These are phyloP conservation scores for Funneliformis caledonium DNA, from an alignment of 371 early-diverging fungal genomes.

Conservation along the genomic window DNA sequence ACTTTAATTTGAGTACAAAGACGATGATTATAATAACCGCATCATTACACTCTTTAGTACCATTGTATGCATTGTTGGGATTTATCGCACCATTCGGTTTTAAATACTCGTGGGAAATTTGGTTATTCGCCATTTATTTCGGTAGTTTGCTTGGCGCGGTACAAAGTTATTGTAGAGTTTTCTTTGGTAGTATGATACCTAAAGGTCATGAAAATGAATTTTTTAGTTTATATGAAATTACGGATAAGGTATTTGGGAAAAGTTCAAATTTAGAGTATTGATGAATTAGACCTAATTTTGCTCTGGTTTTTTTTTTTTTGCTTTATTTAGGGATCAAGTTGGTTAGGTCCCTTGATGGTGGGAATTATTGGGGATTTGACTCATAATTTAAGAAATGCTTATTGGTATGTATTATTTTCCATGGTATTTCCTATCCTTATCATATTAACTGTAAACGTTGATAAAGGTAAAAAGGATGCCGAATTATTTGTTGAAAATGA, in stretches of 20 bases:
- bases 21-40: constrained; percentile 44
- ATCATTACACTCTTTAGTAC: constrained; percentile 45
- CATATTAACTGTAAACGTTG: constrained; percentile 53
- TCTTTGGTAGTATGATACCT: constrained; percentile 54
- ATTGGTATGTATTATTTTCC: constrained; percentile 50
- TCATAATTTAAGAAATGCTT: constrained; percentile 48
- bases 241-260: constrained; percentile 50
- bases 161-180: constrained; percentile 54
- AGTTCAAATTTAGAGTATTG: neutral
- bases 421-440: constrained; percentile 51
- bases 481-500: constrained; percentile 40
- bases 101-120: constrained; percentile 52
- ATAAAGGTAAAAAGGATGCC: constrained; percentile 55
- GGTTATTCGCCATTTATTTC: constrained; percentile 52
- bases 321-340: constrained; percentile 51
- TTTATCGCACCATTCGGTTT: constrained; percentile 56
- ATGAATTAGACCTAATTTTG: neutral
- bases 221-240: constrained; percentile 60
- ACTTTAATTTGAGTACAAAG: constrained; percentile 43
- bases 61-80: constrained; percentile 60
- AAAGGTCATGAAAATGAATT: constrained; percentile 59
- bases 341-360: constrained; percentile 67
- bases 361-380: constrained; percentile 55
- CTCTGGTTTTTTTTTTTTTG: neutral
- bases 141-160: constrained; percentile 62